Evolutionary conservation across 2,329 filamentous ascomycete genomes (phyloP).

Genomic region (Chaetomium sp.): DNA sequence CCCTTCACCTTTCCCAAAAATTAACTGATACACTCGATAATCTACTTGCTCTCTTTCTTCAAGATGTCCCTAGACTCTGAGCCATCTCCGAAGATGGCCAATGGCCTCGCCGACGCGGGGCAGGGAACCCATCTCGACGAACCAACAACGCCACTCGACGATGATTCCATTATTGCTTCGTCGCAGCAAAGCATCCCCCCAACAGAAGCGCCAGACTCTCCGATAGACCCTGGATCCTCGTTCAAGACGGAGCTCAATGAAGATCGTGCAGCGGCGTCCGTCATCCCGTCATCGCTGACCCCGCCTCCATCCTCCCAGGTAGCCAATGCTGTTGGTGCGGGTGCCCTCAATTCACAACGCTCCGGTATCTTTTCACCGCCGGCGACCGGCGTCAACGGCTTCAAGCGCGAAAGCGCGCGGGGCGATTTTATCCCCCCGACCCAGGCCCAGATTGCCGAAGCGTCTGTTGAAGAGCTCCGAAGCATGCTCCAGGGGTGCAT

Average conservation of each 20-base stretch:
- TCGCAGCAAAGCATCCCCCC: slow-evolving; percentile 60
- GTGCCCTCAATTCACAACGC: slow-evolving; percentile 46
- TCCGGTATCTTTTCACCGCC: slow-evolving; percentile 58
- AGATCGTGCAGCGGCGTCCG: slow-evolving; percentile 46
- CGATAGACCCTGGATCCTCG: slow-evolving; percentile 51
- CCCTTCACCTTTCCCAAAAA: not conserved
- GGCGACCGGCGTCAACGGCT: slow-evolving; percentile 47
- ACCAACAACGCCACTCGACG: slow-evolving; percentile 40
- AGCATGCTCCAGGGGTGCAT: slow-evolving; percentile 58
- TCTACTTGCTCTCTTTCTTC: not conserved
- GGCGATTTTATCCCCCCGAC: slow-evolving; percentile 52
- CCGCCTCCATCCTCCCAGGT: slow-evolving; percentile 60
- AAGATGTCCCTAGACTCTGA: slow-evolving; percentile 40
- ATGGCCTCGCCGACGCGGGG: slow-evolving; percentile 36
- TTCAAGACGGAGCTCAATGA: slow-evolving; percentile 56
- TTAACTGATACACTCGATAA: not conserved
- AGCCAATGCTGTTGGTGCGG: slow-evolving; percentile 39
- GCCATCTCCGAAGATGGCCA: slow-evolving; percentile 40
- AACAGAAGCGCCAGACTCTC: slow-evolving; percentile 58
- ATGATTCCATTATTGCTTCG: slow-evolving; percentile 37
- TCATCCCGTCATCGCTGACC: slow-evolving; percentile 61
- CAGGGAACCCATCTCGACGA: slow-evolving; percentile 37
- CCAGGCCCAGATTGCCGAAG: slow-evolving; percentile 54
- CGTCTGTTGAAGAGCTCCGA: slow-evolving; percentile 58
- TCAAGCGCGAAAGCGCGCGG: slow-evolving; percentile 38